Conservation (phyloP, 768 basidiomycete species). For the Candolleomyces aberdarensis region DNA sequence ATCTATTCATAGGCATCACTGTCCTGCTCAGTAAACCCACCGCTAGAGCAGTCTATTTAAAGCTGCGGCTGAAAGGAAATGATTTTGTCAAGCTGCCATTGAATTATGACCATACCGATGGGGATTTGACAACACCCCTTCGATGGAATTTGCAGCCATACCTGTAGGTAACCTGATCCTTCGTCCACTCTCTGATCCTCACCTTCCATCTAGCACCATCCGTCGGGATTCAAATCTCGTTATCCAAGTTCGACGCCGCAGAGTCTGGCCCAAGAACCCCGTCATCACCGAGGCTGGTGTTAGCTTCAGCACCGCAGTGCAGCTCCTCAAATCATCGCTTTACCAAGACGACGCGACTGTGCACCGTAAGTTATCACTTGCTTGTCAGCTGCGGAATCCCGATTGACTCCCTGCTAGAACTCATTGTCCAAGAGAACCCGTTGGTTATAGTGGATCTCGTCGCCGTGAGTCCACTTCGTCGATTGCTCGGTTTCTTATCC, state of each 20-base stretch:
- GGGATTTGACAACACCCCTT: background rate
- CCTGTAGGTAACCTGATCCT: constrained; percentile 2
- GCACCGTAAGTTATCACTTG: background rate
- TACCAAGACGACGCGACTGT: constrained; percentile 3
- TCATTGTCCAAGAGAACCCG: constrained; percentile 10
- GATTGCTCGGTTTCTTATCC: background rate
- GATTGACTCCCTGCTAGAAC: background rate
- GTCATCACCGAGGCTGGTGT: constrained; percentile 3
- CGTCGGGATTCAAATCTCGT: background rate
- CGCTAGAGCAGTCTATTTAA: constrained; percentile 7
- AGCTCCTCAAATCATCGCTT: background rate
- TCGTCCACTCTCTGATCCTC: background rate
- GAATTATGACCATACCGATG: constrained; percentile 3
- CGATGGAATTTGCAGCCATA: constrained; percentile 12
- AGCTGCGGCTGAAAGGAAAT: constrained; percentile 8
- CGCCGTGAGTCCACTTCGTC: constrained; percentile 3
- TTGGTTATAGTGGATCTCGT: constrained; percentile 11
- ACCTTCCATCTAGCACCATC: constrained; percentile 4
- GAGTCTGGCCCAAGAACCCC: constrained; percentile 6
- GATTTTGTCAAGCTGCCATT: constrained; percentile 10
- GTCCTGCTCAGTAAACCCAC: background rate
- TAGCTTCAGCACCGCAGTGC: background rate
- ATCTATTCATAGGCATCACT: constrained; percentile 6
- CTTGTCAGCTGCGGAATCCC: background rate
- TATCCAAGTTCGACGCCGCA: constrained; percentile 9